Evolutionary conservation across 805 yeast species (phyloP), one percentile per base, ranked within the genome.

Genomic region (Ogataea neopini): DNA sequence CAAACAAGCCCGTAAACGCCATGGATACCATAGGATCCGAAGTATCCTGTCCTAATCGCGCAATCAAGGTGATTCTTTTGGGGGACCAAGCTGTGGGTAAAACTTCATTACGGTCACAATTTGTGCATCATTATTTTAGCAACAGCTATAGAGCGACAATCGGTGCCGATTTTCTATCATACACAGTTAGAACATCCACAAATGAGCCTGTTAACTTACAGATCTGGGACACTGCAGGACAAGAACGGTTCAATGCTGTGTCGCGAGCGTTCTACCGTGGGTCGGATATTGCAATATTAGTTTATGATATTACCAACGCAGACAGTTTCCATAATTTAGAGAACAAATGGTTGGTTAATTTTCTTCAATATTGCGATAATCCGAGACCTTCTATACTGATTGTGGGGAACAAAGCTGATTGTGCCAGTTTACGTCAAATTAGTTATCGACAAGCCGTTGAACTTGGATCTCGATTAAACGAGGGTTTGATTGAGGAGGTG

Each of bases 181-280:
- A 77, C 18, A 66, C 66, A 18, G 62, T 67, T 22, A 44, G 36
- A 22, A 53, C 60, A 10, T 44, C 43, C 3, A 28, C 53, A 17
- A 47, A 54, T 14, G 50, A 55, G 34, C 52, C 54, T 28, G 73
- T 74, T 17, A 67, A 67, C 42, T 66, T 83, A 32, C 88, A 83
- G 61, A 74, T 83, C 8, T 83, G 98, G 97, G 97, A 90, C 64
- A 90, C 97, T 3, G 96, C 96, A 1, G 96, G 97, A 7, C 97
- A 89, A 69, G 98, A 91, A 67, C 73, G 98, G 55, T 91, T 92
- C 73, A 78, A 80, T 75, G 74, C 79, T 44, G 75, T 77, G 25
- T 70, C 77, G 9, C 76, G 73, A 57, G 78, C 82, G 4, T 80
- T 79, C 53, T 80, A 79, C 60, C 63, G 85, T 33, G 85, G 85